Evolutionary conservation across 345 rosid genomes (phyloP), one percentile per base, ranked within the genome.

Genomic region (Ceriops zippeliana): DNA sequence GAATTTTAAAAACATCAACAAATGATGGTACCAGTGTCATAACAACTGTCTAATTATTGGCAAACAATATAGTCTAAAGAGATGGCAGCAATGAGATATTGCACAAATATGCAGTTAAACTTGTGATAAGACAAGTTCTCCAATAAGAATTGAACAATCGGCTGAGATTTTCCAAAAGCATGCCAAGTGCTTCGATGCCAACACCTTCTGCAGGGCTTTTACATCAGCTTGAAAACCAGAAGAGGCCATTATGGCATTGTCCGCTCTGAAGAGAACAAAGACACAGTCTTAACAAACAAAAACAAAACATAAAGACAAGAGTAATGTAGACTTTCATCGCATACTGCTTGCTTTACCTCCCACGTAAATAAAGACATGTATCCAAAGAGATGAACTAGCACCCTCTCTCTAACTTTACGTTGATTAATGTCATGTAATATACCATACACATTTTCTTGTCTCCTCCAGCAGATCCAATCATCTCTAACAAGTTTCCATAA

Each of bases 221-320:
- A 90, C 93, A 82, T 95, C 97, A 66, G 97, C 97, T 74, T 95
- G 97, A 78, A 95, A 95, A 4, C 97, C 99, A 24, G 96, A 95
- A 49, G 99, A 87, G 65, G 96, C 90, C 86, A 91, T 76, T 16
- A 95, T 82, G 75, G 86, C 79, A 67, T 84, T 89, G 62, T 91
- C 93, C 1, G 93, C 97, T 79, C 96, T 89, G 90, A 60, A 31
- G 20, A 28, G 58, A 26, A 31, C 38, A 65, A 35, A 20, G 46
- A 8, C 15, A 7, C 37, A 34, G 37, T 15, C 11, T 57, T 10
- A 7, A 52, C 17, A 61, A 21, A 20, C 22, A 52, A 5, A 52
- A 19, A 19, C 5, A 52, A 52, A 6, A 19, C 24, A 52, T n/a
- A n/a, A 52, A 9, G 47, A 38, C 47, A 11, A 38, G 16, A 38